Conservation (phyloP, 306 rosid species). For the Vigna nakashimae region DNA sequence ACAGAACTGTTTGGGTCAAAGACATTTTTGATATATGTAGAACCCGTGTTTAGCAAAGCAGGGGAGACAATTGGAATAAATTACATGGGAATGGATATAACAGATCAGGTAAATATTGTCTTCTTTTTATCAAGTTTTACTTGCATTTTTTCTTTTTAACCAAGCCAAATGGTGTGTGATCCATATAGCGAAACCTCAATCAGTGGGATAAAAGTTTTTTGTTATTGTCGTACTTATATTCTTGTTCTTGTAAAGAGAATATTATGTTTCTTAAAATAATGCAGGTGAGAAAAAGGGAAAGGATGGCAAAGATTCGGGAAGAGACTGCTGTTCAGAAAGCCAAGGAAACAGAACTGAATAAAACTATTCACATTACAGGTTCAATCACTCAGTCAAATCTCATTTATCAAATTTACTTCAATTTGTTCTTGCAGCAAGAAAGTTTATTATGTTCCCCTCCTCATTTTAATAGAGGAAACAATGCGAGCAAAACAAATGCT, state of each 20-base stretch:
- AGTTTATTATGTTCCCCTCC: conserved; percentile 29
- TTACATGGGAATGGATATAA: conserved; percentile 97
- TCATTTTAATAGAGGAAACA: conserved; percentile 73
- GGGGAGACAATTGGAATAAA: conserved; percentile 93
- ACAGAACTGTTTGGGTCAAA: conserved; percentile 83
- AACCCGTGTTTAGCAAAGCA: conserved; percentile 91
- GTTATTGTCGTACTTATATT: neutral
- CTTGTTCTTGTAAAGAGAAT: conserved; percentile 1
- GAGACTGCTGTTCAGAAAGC: conserved; percentile 96
- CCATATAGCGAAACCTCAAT: neutral
- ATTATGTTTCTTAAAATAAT: conserved; percentile 35
- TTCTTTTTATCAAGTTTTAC: neutral
- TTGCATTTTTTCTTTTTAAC: conserved; percentile 6
- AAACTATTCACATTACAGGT: conserved; percentile 97
- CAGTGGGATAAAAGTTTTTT: neutral
- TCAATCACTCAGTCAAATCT: conserved; percentile 32
- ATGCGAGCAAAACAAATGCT: conserved; percentile 98
- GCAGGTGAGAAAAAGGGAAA: conserved; percentile 91
- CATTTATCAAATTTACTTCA: conserved; percentile 25
- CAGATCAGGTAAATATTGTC: conserved; percentile 75
- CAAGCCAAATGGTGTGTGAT: neutral
- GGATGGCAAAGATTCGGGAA: conserved; percentile 86
- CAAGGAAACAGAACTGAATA: conserved; percentile 89
- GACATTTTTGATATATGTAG: conserved; percentile 89
- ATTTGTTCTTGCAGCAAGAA: conserved; percentile 19